Conservation (phyloP, 2,329 filamentous ascomycete genomes). For the Coniochaeta sp. region DNA sequence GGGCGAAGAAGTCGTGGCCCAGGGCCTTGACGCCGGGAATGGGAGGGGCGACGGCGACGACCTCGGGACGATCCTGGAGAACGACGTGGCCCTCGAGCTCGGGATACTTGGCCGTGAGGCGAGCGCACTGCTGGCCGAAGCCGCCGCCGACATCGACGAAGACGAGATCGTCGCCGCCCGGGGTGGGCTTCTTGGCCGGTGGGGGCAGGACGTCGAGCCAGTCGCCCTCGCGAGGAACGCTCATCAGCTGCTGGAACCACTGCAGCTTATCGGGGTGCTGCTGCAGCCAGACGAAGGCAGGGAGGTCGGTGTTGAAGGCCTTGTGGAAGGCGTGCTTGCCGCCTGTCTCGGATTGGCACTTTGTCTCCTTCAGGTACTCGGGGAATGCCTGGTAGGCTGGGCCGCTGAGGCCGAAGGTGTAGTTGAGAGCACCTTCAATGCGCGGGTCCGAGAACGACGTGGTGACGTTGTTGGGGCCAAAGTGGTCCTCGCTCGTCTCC, state of each 20-base stretch:
- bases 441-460: constrained; percentile 18
- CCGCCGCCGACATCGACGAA: constrained; percentile 9
- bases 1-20: constrained; percentile 19
- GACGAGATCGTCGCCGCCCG: no score
- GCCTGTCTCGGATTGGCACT: constrained; percentile 12
- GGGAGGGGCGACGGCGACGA: background rate
- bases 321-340: constrained; percentile 12
- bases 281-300: constrained; percentile 8
- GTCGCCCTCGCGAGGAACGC: constrained; percentile 9
- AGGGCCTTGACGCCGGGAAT: constrained; percentile 6
- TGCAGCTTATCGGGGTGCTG: constrained; percentile 7
- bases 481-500: constrained; percentile 20
- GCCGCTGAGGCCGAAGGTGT: constrained; percentile 6
- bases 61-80: constrained; percentile 6
- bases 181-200: no score
- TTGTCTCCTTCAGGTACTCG: constrained; percentile 8
- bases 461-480: constrained; percentile 22
- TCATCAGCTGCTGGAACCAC: constrained; percentile 17
- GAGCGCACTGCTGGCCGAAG: constrained; percentile 11
- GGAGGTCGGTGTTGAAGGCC: constrained; percentile 8
- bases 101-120: constrained; percentile 1
- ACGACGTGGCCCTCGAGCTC: background rate
- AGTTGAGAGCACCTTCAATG: constrained; percentile 18
- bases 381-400: constrained; percentile 8
- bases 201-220: no score